A percentile compares a stretch with the other conserved stretches of the same genome.
phyloP scores from a whole-genome alignment of 2,329 filamentous ascomycete species.

The Sarocladium oryzae region DNA sequence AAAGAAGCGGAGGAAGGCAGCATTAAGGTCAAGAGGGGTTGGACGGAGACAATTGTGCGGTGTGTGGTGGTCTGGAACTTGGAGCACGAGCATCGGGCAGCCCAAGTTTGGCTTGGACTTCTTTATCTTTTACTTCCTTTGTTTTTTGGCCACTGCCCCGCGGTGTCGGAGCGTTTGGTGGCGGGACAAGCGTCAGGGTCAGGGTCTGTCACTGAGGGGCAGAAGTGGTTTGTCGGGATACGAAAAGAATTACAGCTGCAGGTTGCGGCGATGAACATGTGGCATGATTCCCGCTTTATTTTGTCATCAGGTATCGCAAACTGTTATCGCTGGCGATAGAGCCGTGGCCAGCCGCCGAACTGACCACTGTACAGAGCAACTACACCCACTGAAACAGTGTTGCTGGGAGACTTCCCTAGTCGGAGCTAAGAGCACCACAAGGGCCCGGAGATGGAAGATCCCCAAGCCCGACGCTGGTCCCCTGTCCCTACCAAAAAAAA shows the following conservation, averaged over 20 bases:
- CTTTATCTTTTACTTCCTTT: background rate
- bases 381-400: no score
- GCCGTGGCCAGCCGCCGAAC: conserved; percentile 3
- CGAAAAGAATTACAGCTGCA: background rate
- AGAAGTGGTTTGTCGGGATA: background rate
- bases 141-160: conserved; percentile 7
- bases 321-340: background rate
- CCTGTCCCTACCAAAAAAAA: conserved; percentile 6
- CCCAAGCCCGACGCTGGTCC: background rate
- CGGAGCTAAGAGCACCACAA: no score
- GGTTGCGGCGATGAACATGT: no score
- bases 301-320: no score
- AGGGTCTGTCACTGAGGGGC: background rate
- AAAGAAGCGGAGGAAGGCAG: background rate
- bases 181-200: conserved; percentile 6
- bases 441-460: conserved; percentile 6
- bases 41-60: background rate
- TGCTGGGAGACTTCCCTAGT: no score
- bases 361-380: no score
- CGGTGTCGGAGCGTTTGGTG: conserved; percentile 7
- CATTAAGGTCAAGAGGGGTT: background rate
- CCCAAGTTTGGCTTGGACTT: background rate
- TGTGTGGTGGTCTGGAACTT: background rate
- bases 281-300: no score
- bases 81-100: no score